Evolutionary conservation across 2,329 filamentous ascomycete species (phyloP).

Genomic region (Stagonosporopsis vannaccii): DNA sequence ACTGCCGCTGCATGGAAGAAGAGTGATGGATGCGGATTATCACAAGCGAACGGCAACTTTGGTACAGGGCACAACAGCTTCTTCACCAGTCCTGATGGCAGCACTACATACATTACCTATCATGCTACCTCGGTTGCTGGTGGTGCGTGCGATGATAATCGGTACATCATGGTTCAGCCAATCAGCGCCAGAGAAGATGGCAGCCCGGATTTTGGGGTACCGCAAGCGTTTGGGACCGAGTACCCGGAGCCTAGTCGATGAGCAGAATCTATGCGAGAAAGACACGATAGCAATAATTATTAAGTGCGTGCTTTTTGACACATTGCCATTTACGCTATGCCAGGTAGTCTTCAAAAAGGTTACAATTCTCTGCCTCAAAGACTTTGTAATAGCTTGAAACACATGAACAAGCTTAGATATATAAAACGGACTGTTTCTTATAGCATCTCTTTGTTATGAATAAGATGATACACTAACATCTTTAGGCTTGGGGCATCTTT

Average conservation of each 20-base stretch:
- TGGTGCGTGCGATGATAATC: slow-evolving; percentile 61
- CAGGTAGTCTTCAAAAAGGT: too few relatives aligned
- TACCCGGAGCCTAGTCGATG: background rate
- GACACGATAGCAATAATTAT: too few relatives aligned
- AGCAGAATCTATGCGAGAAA: too few relatives aligned
- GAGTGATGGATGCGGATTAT: slow-evolving; percentile 58
- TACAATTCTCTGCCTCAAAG: too few relatives aligned
- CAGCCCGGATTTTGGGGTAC: slow-evolving; percentile 59
- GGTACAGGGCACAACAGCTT: slow-evolving; percentile 67
- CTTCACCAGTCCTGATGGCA: slow-evolving; percentile 63
- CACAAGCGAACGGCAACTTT: slow-evolving; percentile 63
- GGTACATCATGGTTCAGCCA: slow-evolving; percentile 63
- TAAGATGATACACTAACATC: too few relatives aligned
- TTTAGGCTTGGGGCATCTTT: too few relatives aligned
- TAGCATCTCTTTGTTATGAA: too few relatives aligned
- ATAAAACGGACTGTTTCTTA: too few relatives aligned
- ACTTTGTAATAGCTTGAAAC: too few relatives aligned
- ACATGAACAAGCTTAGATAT: too few relatives aligned
- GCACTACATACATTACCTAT: slow-evolving; percentile 63
- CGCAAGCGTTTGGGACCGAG: slow-evolving; percentile 4
- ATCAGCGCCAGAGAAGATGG: slow-evolving; percentile 61
- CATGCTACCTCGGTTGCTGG: slow-evolving; percentile 60
- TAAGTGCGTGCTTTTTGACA: too few relatives aligned
- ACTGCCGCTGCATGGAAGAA: slow-evolving; percentile 60
- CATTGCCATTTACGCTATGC: too few relatives aligned